Conservation (phyloP, 345 rosid genomes). For the Angophora floribunda region DNA sequence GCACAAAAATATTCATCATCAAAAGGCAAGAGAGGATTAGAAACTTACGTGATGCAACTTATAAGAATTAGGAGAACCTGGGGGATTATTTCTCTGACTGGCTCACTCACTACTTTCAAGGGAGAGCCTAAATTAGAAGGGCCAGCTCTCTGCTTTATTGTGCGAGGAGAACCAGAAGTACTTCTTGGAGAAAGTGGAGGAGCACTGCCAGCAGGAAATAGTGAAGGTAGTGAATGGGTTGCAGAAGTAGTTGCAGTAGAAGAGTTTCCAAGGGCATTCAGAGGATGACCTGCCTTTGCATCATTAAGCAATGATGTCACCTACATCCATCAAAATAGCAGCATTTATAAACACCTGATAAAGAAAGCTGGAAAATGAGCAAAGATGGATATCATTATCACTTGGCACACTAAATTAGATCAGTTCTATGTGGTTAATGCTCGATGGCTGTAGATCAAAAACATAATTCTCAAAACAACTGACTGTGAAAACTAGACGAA, state of each 20-base stretch:
- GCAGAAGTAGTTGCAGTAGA: conserved; percentile 44
- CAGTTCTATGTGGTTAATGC: background rate
- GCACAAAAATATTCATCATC: background rate
- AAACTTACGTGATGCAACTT: background rate
- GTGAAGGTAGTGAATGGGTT: conserved; percentile 70
- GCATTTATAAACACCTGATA: background rate
- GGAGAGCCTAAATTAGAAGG: conserved; percentile 89
- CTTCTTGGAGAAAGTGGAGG: conserved; percentile 98
- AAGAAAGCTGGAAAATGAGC: background rate
- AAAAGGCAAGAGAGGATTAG: background rate
- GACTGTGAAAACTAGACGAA: background rate
- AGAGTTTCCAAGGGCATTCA: conserved; percentile 59
- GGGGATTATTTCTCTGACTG: conserved; percentile 77
- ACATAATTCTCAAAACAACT: background rate
- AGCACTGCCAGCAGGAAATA: conserved; percentile 92
- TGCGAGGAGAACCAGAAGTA: conserved; percentile 80
- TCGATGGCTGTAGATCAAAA: background rate
- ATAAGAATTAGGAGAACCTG: conserved; percentile 42
- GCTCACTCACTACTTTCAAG: conserved; percentile 68
- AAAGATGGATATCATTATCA: background rate
- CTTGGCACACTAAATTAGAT: background rate
- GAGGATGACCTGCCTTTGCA: conserved; percentile 71
- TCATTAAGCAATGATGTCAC: conserved; percentile 66
- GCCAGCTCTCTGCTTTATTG: conserved; percentile 64
- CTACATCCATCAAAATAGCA: conserved; percentile 18